Conservation (phyloP, 2,329 filamentous ascomycete genomes). For the Metarhizium sp. region DNA sequence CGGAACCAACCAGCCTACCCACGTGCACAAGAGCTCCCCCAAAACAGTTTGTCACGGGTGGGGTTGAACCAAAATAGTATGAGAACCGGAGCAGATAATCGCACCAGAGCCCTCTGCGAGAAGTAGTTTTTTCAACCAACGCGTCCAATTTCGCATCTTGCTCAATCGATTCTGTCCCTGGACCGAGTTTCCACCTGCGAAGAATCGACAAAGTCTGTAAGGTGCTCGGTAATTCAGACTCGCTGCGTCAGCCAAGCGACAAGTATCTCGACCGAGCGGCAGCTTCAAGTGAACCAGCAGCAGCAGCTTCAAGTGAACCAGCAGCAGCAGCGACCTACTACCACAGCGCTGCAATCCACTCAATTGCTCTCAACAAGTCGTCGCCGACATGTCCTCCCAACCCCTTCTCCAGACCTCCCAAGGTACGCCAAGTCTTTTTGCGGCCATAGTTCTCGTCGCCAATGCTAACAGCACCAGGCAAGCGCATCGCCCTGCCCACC, state of each 20-base stretch:
- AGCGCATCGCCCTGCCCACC: constrained; percentile 94
- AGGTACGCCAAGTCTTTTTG: constrained; percentile 44
- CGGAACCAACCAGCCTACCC: constrained; percentile 19
- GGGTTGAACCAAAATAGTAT: background rate
- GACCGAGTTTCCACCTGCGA: background rate
- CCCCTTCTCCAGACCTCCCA: constrained; percentile 91
- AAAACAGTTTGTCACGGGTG: constrained; percentile 1
- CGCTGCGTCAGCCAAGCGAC: background rate
- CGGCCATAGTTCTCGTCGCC: constrained; percentile 13
- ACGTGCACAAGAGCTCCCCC: constrained; percentile 18
- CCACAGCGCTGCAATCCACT: background rate
- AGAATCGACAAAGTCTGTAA: background rate
- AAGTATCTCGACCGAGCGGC: background rate
- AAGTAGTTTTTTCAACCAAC: background rate
- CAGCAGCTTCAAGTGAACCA: background rate
- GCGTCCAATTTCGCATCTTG: background rate
- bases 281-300: background rate
- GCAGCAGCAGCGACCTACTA: background rate
- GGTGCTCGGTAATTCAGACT: background rate
- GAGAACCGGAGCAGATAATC: background rate
- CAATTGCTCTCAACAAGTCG: background rate
- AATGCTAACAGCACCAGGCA: constrained; percentile 53
- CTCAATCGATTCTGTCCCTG: background rate
- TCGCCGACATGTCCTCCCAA: constrained; percentile 75
- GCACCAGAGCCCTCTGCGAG: background rate